A percentile compares a stretch with the other conserved stretches of the same genome.
Conservation (phyloP, 2,329 filamentous ascomycete genomes). For the Phoma sp. region DNA sequence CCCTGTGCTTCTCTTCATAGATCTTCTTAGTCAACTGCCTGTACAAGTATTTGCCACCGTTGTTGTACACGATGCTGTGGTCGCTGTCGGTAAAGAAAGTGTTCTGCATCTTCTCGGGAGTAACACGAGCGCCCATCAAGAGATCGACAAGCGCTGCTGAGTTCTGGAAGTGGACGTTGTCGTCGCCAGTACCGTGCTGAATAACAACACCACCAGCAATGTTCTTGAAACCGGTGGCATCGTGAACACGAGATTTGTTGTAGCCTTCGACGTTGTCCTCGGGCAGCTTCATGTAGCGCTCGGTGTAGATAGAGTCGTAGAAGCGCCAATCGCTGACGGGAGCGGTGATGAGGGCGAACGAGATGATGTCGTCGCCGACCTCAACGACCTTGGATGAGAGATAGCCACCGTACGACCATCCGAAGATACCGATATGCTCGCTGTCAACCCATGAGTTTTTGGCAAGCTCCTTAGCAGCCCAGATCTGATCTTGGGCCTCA, state of each 20-base stretch:
- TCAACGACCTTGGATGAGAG: conserved; percentile 71
- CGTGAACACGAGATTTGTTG: conserved; percentile 64
- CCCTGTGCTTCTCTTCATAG: conserved; percentile 66
- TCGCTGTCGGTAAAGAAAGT: conserved; percentile 70
- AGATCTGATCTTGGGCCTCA: conserved; percentile 71
- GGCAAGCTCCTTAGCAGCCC: conserved; percentile 65
- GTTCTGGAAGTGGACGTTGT: conserved; percentile 76
- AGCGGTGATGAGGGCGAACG: conserved; percentile 67
- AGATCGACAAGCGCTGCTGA: conserved; percentile 66
- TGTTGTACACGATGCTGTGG: conserved; percentile 66
- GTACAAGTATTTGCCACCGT: conserved; percentile 63
- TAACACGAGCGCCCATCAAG: conserved; percentile 64
- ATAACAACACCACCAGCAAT: conserved; percentile 66
- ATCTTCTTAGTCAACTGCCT: conserved; percentile 66
- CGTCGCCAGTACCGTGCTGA: conserved; percentile 71
- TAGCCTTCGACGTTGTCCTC: conserved; percentile 65
- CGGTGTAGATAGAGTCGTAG: conserved; percentile 74
- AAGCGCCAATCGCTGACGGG: conserved; percentile 73
- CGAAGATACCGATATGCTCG: conserved; percentile 69
- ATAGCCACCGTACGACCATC: conserved; percentile 73
- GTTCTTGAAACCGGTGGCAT: conserved; percentile 66
- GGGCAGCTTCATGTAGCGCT: conserved; percentile 73
- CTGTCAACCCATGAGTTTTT: conserved; percentile 62
- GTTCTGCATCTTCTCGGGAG: conserved; percentile 66
- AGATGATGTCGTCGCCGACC: conserved; percentile 64